Evolutionary conservation across 2,329 filamentous ascomycete species (phyloP), one percentile per base, ranked within the genome.

Genomic region (Cladosporium sp.): DNA sequence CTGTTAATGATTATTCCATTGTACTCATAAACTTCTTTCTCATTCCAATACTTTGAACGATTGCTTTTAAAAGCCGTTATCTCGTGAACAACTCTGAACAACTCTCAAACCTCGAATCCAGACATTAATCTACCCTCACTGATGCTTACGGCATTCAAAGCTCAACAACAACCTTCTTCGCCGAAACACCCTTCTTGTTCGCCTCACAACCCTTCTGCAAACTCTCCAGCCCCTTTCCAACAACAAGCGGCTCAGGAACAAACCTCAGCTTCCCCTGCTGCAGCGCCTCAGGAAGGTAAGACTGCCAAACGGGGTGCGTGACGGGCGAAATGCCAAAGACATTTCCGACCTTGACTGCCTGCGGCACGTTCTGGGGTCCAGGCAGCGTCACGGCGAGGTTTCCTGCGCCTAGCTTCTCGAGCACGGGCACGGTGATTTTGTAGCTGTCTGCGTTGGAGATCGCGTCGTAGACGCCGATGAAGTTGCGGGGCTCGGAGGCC

Each of bases 381-480:
- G 49, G 49, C 6, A 54, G 56, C 3, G 54, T 52, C 1, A 56
- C 49, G 27, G 62, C 53, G 16, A 57, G 49, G 9, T 51, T 49
- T 16, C 57, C 57, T 8, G 59, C 59, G 15, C 62, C 60, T 7
- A 61, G 49, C 56, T 67, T 60, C 52, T 65, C 59, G 2, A 59
- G 35, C 36, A 67, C 58, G 1, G 48, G 33, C 16, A 53, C 20
- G 22, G 54, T 55, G 50, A 55, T 43, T 42, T 60, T 57, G 53
- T 53, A 57, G 19, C 59, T 59, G 3, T 58, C 58, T 13, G 35
- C 43, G 16, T 43, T 49, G 7, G 63, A 58, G 49, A 66, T 63
- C 33, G 63, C 55, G 52, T 75, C 72, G 52, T 67, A 73, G n/a
- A 70, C 60, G 22, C 72, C 72, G 6, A 58, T 60, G 43, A 71